Evolutionary conservation across 2,329 filamentous ascomycete species (phyloP).

Genomic region (Chlorencoelia australis): DNA sequence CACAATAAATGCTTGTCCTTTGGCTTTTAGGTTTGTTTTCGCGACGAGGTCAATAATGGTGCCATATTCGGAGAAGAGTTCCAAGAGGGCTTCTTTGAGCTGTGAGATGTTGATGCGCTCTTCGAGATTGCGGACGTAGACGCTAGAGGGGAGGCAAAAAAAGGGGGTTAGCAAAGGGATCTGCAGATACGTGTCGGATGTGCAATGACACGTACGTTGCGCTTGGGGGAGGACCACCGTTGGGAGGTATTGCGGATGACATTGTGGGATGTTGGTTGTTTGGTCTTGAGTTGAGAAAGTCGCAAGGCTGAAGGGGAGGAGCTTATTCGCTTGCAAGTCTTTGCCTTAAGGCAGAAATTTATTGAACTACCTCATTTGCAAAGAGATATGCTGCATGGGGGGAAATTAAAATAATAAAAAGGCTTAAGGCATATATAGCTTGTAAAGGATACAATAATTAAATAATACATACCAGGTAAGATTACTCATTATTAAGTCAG

Average conservation of each 20-base stretch:
- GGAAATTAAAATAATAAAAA: too few relatives aligned
- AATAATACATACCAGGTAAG: too few relatives aligned
- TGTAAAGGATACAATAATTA: too few relatives aligned
- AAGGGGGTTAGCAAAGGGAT: slow-evolving; percentile 9
- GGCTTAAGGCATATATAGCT: too few relatives aligned
- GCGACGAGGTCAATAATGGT: slow-evolving; percentile 75
- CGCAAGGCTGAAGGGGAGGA: too few relatives aligned
- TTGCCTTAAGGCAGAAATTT: too few relatives aligned
- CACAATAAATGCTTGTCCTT: slow-evolving; percentile 92
- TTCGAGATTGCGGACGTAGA: slow-evolving; percentile 76
- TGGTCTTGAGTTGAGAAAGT: too few relatives aligned
- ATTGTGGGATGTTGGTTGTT: slow-evolving; percentile 1
- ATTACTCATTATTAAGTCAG: too few relatives aligned
- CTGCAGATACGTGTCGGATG: slow-evolving; percentile 45
- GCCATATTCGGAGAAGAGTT: slow-evolving; percentile 84
- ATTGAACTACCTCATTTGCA: too few relatives aligned
- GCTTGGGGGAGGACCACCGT: slow-evolving; percentile 32
- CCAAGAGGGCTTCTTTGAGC: slow-evolving; percentile 61
- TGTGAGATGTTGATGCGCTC: slow-evolving; percentile 78
- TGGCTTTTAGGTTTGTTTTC: slow-evolving; percentile 83
- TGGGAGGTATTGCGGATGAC: background rate
- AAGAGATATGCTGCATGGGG: too few relatives aligned
- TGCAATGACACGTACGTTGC: slow-evolving; percentile 69
- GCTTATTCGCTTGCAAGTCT: too few relatives aligned
- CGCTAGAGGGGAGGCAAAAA: slow-evolving; percentile 32